A percentile compares a stretch with the other conserved stretches of the same genome.
Conservation (phyloP, 805 yeast genomes). For the Candida maltosa region DNA sequence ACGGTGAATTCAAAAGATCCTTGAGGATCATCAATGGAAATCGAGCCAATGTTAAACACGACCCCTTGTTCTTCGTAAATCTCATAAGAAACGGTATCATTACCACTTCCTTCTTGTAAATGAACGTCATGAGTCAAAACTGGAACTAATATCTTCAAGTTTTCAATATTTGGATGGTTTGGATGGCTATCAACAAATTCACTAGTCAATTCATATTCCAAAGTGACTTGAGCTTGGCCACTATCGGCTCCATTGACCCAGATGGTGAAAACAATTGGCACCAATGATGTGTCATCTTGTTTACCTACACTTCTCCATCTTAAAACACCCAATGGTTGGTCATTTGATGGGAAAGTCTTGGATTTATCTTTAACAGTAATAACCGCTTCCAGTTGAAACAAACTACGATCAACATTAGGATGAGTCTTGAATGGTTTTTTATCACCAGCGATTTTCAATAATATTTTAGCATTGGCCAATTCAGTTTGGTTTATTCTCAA, state of each 20-base stretch:
- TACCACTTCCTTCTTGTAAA: constrained; percentile 49
- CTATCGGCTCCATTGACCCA: constrained; percentile 71
- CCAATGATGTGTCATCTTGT: constrained; percentile 49
- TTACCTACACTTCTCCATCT: constrained; percentile 84
- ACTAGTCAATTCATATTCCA: constrained; percentile 78
- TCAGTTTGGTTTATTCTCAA: constrained; percentile 78
- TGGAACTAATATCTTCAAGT: constrained; percentile 62
- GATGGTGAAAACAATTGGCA: constrained; percentile 74
- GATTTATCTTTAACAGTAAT: constrained; percentile 74
- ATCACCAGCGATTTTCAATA: constrained; percentile 48
- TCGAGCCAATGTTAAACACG: constrained; percentile 56
- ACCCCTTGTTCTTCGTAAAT: constrained; percentile 63
- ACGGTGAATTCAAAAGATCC: constrained; percentile 81
- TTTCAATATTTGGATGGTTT: constrained; percentile 41
- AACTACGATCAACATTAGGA: constrained; percentile 85
- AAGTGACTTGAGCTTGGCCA: constrained; percentile 66
- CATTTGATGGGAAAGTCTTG: constrained; percentile 88
- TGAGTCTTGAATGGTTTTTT: constrained; percentile 82
- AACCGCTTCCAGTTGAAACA: constrained; percentile 54
- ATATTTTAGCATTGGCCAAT: constrained; percentile 63
- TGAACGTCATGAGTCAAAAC: constrained; percentile 53
- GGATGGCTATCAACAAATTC: constrained; percentile 27
- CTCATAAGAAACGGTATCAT: constrained; percentile 37
- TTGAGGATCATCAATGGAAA: constrained; percentile 49
- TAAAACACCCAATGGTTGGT: constrained; percentile 84